A percentile compares a stretch with the other conserved stretches of the same genome.
Evolutionary conservation across 2,329 filamentous ascomycete genomes (phyloP).

Genomic region (Colletotrichum sansevieriae): DNA sequence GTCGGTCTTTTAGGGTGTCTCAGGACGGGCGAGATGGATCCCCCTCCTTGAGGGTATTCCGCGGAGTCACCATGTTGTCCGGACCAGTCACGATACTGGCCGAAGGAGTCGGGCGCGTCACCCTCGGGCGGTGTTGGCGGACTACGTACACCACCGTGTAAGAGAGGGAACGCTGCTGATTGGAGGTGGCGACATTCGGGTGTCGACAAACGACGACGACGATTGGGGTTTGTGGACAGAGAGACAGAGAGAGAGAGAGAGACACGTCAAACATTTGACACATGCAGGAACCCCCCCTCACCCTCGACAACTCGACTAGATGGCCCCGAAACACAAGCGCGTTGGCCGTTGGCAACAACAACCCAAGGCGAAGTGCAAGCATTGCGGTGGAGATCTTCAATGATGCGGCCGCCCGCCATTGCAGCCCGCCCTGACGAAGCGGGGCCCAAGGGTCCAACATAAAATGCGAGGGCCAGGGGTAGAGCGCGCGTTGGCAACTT

Average conservation of each 20-base stretch:
- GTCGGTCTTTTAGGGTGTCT: conserved; percentile 36
- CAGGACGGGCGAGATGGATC: conserved; percentile 22
- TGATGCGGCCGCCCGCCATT: conserved; percentile 26
- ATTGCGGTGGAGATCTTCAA: conserved; percentile 22
- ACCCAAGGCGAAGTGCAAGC: conserved; percentile 1
- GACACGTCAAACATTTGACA: conserved; percentile 38
- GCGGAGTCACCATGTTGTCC: conserved; percentile 17
- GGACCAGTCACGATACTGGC: conserved; percentile 30
- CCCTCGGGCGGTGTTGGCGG: conserved; percentile 38
- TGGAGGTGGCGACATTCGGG: conserved; percentile 32
- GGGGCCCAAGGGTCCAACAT: conserved; percentile 36
- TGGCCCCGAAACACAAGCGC: background rate
- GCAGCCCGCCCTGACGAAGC: conserved; percentile 28
- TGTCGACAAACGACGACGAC: conserved; percentile 11
- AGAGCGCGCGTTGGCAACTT: conserved; percentile 21
- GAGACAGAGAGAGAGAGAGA: too few species aligned
- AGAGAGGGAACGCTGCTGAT: conserved; percentile 37
- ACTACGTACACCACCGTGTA: conserved; percentile 41
- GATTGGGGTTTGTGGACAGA: too few species aligned
- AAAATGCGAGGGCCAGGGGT: conserved; percentile 24
- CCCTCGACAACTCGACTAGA: conserved; percentile 21
- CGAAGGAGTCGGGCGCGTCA: conserved; percentile 32
- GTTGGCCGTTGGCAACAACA: conserved; percentile 20
- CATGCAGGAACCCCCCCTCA: conserved; percentile 9
- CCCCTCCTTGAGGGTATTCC: conserved; percentile 37